Base-by-base conservation (phyloP, 441 rosid genomes). In the Jatropha podagrica region DNA sequence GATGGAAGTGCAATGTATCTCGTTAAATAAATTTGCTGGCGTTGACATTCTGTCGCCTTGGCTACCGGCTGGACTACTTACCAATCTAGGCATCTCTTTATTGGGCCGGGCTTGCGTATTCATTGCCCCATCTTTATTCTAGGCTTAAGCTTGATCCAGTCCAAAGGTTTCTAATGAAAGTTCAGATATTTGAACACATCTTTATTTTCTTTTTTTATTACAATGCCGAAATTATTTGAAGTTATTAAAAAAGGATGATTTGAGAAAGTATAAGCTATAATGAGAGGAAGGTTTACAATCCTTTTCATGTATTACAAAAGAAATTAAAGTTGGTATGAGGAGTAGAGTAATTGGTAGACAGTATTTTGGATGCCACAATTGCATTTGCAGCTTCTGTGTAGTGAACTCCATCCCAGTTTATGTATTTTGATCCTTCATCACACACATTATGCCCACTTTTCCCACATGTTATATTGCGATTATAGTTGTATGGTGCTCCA, bases 361-460 rank as follows among this genome's bases (percentile, higher is more conserved):
- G 81, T 7, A 85, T 79, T 60, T 75, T 83, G 69, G 83, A 77
- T 17, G 88, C 82, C 37, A 86, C 71, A 37, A 81, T 44, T 0
- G 79, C 76, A 78, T 87, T 88, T 42, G 97, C 93, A 23, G 90
- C 93, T 78, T 90, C 92, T 5, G 91, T 90, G 75, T 85, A 86
- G 73, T 88, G 94, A 85, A 88, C 85, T 12, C 94, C 94, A 75
- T 90, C 91, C 94, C 92, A 89, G 40, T 81, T 83, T 75, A 88
- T 79, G 52, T 79, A 83, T 18, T 80, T 76, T 5, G 84, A 74
- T 68, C 86, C 87, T 66, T 82, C 72, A 3, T 61, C 73, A 71
- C 92, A 90, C 23, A 81, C 85, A 7, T 69, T 78, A 79, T 76
- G 74, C 9, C 90, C 87, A n/a, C 79, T 65, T 62, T 60, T 76